Percentiles rank a stretch among this genome's conserved stretches.
These are phyloP conservation scores for Aspergillus clavatus DNA, from an alignment of 2,329 filamentous ascomycete species.

Conservation along the genomic window DNA sequence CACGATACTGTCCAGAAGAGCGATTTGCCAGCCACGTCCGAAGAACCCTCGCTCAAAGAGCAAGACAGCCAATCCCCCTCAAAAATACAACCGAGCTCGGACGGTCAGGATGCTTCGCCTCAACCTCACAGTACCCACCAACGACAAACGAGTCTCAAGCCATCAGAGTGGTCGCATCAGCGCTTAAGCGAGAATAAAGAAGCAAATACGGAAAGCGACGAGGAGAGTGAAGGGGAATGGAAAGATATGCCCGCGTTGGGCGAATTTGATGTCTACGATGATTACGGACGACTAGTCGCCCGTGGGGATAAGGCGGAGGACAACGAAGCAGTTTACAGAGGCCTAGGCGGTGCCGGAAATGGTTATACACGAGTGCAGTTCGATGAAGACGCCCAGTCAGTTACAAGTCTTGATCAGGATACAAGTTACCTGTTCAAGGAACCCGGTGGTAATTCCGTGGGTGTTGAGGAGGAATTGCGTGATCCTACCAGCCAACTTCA, in stretches of 20 bases:
- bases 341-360: slow-evolving; percentile 82
- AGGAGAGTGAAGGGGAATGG: slow-evolving; percentile 69
- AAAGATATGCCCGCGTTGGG: slow-evolving; percentile 92
- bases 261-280: slow-evolving; percentile 91
- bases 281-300: slow-evolving; percentile 82
- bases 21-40: background rate
- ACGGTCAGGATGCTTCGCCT: slow-evolving; percentile 4
- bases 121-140: slow-evolving; percentile 14
- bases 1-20: slow-evolving; percentile 2
- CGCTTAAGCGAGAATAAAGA: slow-evolving; percentile 54
- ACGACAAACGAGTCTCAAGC: slow-evolving; percentile 26
- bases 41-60: background rate
- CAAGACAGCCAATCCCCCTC: slow-evolving; percentile 12
- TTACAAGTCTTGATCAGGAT: slow-evolving; percentile 95
- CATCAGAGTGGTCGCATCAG: slow-evolving; percentile 92
- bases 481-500: slow-evolving; percentile 88
- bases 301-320: slow-evolving; percentile 67
- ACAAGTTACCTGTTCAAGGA: slow-evolving; percentile 93
- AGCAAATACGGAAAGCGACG: slow-evolving; percentile 39
- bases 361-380: slow-evolving; percentile 93
- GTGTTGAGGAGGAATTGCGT: slow-evolving; percentile 67
- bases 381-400: slow-evolving; percentile 89
- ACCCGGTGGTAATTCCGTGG: slow-evolving; percentile 57
- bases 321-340: slow-evolving; percentile 68
- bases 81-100: slow-evolving; percentile 11